Percentiles rank a stretch among this genome's conserved stretches.
Evolutionary conservation across 2,329 filamentous ascomycete species (phyloP).

Genomic region (Ceratocystis smalleyi): DNA sequence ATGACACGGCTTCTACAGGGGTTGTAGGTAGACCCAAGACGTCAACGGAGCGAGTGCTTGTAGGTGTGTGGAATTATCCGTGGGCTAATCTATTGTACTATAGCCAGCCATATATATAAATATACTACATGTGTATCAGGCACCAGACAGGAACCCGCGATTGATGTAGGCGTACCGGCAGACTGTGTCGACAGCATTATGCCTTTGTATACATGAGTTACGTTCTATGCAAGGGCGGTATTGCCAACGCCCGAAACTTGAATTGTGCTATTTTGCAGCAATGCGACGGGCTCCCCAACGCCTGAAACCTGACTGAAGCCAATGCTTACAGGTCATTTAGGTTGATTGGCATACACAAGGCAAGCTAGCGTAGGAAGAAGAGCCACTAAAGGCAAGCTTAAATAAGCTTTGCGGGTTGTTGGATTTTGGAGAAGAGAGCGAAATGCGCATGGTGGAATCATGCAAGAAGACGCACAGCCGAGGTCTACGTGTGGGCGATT

Average conservation of each 20-base stretch:
- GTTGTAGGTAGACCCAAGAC: too few species aligned
- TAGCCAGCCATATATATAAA: neutral
- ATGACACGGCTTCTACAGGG: too few species aligned
- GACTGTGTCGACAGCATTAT: neutral
- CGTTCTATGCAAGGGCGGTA: too few species aligned
- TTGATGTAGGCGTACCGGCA: neutral
- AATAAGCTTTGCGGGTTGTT: neutral
- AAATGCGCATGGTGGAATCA: neutral
- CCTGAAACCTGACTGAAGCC: neutral
- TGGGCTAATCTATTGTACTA: neutral
- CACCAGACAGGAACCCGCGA: neutral
- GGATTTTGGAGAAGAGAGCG: neutral
- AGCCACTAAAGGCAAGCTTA: neutral
- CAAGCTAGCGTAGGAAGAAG: neutral
- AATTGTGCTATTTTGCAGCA: too few species aligned
- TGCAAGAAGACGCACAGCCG: constrained; percentile 5
- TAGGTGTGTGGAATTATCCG: neutral
- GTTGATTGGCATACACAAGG: neutral
- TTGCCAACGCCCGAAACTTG: neutral
- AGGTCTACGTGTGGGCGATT: neutral
- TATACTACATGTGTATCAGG: neutral
- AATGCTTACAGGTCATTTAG: neutral
- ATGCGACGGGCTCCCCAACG: too few species aligned
- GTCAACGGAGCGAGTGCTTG: too few species aligned
- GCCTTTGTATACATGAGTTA: too few species aligned